Evolutionary conservation across 257 asterid species (phyloP), one percentile per base, ranked within the genome.

Genomic region (Pogostemon cablin): DNA sequence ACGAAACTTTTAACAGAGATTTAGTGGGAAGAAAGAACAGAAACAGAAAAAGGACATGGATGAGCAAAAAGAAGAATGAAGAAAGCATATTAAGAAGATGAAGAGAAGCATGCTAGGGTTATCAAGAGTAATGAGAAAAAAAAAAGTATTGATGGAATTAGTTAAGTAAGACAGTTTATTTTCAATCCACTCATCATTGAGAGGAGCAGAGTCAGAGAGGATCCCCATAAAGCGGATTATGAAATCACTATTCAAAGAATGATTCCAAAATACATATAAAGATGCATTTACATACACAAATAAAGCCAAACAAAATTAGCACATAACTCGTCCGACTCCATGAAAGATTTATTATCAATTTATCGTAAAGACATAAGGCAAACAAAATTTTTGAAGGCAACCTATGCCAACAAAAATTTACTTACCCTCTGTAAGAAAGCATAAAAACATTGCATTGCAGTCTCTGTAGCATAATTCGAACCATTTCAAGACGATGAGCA

Each of bases 401-500:
- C 43, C 44, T 77, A 12, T 20, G 11, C 37, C 38, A 9, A 37
- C 32, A 2, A 57, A 55, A 65, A 63, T 20, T 60, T 34, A 40
- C 87, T 80, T 79, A 87, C 99, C 99, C 99, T 82, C 99, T 85
- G 75, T 95, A 95, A 20, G 99, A 95, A 72, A 95, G 98, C 99
- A 95, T 95, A 79, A 95, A 91, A 17, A 95, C 96, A 73, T 95
- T 95, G 95, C 99, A 95, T n/a, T 86, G 89, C 80, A 95, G 78
- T 62, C 81, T 85, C 73, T 91, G 98, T 42, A 95, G 60, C 95
- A 95, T 89, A 72, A 84, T 83, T 43, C 86, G 82, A 66, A 91
- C 96, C 97, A 95, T 95, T 80, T 95, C 98, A 81, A 95, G 97
- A 67, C 99, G 96, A 77, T 91, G 99, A 65, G 99, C 99, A 11